Percentiles rank a stretch among this genome's conserved stretches.
Conservation (phyloP, 495 filamentous ascomycete species). For the Elaphomyces granulatus region DNA sequence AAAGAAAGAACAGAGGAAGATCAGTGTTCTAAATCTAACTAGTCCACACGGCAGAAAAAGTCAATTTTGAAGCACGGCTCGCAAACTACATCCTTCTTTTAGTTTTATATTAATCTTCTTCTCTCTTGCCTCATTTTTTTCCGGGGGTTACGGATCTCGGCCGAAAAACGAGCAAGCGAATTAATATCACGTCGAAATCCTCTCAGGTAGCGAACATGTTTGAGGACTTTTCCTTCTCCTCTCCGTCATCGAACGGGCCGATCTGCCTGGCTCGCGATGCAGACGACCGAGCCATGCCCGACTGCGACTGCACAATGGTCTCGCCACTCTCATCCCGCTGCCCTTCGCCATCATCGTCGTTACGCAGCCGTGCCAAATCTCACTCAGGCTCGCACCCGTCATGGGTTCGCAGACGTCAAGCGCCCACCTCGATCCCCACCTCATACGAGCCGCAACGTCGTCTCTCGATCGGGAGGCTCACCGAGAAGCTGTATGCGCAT, state of each 20-base stretch:
- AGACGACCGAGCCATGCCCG: constrained; percentile 27
- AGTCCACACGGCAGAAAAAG: too few relatives aligned
- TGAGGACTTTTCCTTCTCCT: constrained; percentile 34
- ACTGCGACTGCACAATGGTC: constrained; percentile 26
- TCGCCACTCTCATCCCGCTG: constrained; percentile 35
- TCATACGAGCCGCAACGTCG: constrained; percentile 25
- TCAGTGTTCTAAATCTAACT: too few relatives aligned
- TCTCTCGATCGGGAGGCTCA: constrained; percentile 31
- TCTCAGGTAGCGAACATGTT: constrained; percentile 27
- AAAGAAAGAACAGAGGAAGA: too few relatives aligned
- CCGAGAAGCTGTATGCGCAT: constrained; percentile 33
- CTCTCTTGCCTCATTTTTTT: constrained; percentile 1
- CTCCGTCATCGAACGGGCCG: constrained; percentile 23
- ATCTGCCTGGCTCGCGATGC: constrained; percentile 21
- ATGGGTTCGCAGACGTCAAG: constrained; percentile 22
- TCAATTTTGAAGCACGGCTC: too few relatives aligned
- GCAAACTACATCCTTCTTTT: too few relatives aligned
- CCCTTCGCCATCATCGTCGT: constrained; percentile 27
- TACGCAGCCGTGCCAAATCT: constrained; percentile 12
- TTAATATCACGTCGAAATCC: too few relatives aligned
- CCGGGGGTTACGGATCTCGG: too few relatives aligned
- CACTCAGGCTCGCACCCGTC: constrained; percentile 25
- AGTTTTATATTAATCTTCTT: constrained; percentile 2
- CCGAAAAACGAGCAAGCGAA: too few relatives aligned
- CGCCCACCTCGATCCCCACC: constrained; percentile 31